Evolutionary conservation across 139 green algal genomes (phyloP), one percentile per base, ranked within the genome.

Genomic region (Micractinium conductrix): DNA sequence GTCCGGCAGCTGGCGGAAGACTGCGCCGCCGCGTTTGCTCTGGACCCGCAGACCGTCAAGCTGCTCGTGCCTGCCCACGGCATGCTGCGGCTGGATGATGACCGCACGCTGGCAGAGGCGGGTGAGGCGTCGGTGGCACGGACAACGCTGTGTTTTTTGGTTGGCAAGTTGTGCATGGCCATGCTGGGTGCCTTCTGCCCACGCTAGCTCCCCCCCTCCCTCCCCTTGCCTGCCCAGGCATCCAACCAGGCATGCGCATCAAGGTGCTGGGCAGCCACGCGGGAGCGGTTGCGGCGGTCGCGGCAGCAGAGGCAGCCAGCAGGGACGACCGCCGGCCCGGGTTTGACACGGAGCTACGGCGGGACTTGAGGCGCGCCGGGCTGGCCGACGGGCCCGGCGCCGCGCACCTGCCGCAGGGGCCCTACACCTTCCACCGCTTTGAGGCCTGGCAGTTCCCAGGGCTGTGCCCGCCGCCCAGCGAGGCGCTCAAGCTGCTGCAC

Each of bases 401-500:
- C 58, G 55, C n/a, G 38, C 7, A 10, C 0, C 24, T 71, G 33
- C 70, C 43, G 40, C 26, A 67, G 81, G 82, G 79, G 1, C 83
- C 53, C 2, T 90, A 90, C 72, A 90, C 74, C 17, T 93, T 93
- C 44, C 62, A 74, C 0, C 30, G 43, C 21, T 92, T 88, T 71
- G 69, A 87, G 62, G 74, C 84, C 3, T 91, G 88, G 85, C 44
- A 91, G 48, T n/a, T 21, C 2, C 81, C 88, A 2, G 62, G 76
- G 33, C 79, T 91, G 35, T 35, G 1, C 4, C 93, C 92, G 33
- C 70, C 86, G 0, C 84, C 88, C 0, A 30, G 58, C 12, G 81
- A 92, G 21, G 94, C 94, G 9, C 70, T 93, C 50, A 88, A 93
- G 83, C 84, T 98, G 33, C 89, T 97, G 38, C 84, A 96, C 81